A percentile compares a stretch with the other conserved stretches of the same genome.
phyloP scores from a whole-genome alignment of 2,329 filamentous ascomycete species.

The Monosporascus sp. region DNA sequence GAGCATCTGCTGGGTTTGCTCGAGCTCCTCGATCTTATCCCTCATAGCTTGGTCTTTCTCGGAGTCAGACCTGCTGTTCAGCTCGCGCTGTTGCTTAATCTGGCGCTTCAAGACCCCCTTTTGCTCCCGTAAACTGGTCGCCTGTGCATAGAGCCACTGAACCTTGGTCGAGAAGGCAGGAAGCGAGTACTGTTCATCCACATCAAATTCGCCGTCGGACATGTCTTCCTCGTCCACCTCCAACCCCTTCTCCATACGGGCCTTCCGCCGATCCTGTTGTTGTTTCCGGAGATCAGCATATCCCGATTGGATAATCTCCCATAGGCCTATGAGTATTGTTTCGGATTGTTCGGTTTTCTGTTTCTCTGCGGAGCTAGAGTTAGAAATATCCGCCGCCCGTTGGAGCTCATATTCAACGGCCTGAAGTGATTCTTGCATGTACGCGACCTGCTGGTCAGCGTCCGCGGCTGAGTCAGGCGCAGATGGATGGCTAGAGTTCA shows the following conservation, averaged over 20 bases:
- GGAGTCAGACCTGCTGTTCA: constrained; percentile 80
- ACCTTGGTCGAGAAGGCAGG: constrained; percentile 73
- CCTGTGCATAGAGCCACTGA: constrained; percentile 69
- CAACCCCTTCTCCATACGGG: constrained; percentile 51
- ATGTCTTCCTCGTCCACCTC: constrained; percentile 55
- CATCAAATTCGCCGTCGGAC: constrained; percentile 56
- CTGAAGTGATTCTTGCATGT: constrained; percentile 57
- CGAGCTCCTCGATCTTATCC: constrained; percentile 51
- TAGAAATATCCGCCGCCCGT: constrained; percentile 27
- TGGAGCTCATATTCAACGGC: constrained; percentile 40
- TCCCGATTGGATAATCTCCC: constrained; percentile 52
- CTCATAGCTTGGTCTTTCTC: constrained; percentile 62
- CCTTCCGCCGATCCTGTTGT: constrained; percentile 47
- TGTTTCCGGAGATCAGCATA: constrained; percentile 50
- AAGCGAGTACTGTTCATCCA: constrained; percentile 62
- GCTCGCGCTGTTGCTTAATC: constrained; percentile 89
- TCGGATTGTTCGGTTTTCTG: constrained; percentile 52
- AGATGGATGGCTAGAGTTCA: constrained; percentile 44
- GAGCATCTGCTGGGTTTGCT: constrained; percentile 29
- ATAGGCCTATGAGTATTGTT: constrained; percentile 45
- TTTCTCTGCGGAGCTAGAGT: constrained; percentile 24
- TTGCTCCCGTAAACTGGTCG: constrained; percentile 77
- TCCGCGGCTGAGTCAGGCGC: constrained; percentile 54
- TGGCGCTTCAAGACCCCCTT: constrained; percentile 85
- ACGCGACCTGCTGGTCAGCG: constrained; percentile 62